Evolutionary conservation across 768 basidiomycete species (phyloP), one percentile per base, ranked within the genome.

Genomic region (Pilatotrama ljubarskyi): DNA sequence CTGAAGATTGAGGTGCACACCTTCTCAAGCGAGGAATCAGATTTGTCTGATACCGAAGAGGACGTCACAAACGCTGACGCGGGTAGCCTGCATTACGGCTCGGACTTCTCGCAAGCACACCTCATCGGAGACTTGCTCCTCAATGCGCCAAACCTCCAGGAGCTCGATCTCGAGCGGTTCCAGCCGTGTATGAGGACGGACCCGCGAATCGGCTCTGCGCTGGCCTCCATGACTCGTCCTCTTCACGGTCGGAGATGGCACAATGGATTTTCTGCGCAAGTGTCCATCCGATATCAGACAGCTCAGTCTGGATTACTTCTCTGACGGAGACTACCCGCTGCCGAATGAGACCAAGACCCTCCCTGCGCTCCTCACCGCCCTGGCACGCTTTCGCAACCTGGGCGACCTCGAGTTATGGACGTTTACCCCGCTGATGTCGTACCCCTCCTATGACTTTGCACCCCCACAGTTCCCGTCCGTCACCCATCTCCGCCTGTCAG

Each of bases 111-210:
- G 29, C 5, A 10, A 10, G 36, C 49, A 2, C 38, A 42, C 9
- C 38, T 58, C 20, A 20, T 58, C 26, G 56, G n/a, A 2, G 56
- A 51, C 29, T 22, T 58, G 7, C 48, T 58, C 20, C 4, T 58
- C 5, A 48, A 51, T 2, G 38, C 56, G 10, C 18, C 14, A 6
- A 58, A 58, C 48, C 26, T 58, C 8, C 24, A 25, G 7, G 40
- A 49, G 20, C 56, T 58, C 40, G 18, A 15, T 8, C 18, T 58
- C 18, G 38, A 50, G 17, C 17, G 56, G 8, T 50, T 58, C 14
- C 38, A 58, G 18, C 48, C 48, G 18, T 58, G 48, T 24, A 9
- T 50, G 38, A 36, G 4, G 11, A 25, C 32, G 3, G 56, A 58
- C 26, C 38, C 49, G 10, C 56, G 56, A 2, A 58, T 58, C 14